These are phyloP conservation scores for Beauveria varroae DNA, from an alignment of 2,329 filamentous ascomycete genomes.

Conservation along the genomic window DNA sequence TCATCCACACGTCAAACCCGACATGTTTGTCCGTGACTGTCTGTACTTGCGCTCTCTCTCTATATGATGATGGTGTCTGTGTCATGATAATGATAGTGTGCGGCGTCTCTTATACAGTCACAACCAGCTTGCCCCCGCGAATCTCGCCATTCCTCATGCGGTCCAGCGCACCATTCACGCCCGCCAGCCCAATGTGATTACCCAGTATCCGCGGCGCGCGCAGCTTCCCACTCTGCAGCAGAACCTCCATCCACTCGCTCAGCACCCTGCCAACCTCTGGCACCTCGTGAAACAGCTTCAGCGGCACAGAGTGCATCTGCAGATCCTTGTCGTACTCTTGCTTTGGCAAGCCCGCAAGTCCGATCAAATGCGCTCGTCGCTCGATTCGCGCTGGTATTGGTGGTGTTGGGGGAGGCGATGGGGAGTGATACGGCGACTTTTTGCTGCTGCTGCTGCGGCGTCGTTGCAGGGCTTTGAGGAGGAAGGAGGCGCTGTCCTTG, in stretches of 20 bases:
- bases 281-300: slow-evolving; percentile 68
- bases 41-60: neutral
- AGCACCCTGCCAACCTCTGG: slow-evolving; percentile 55
- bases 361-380: slow-evolving; percentile 48
- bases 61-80: neutral
- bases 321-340: slow-evolving; percentile 39
- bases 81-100: too few species aligned
- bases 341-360: slow-evolving; percentile 61
- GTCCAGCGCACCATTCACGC: slow-evolving; percentile 62
- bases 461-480: slow-evolving; percentile 43
- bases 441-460: too few species aligned
- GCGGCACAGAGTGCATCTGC: slow-evolving; percentile 58
- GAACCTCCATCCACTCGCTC: slow-evolving; percentile 57
- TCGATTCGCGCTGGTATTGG: slow-evolving; percentile 13
- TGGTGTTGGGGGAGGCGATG: slow-evolving; percentile 33
- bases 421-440: slow-evolving; percentile 13
- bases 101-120: slow-evolving; percentile 21
- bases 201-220: slow-evolving; percentile 58
- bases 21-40: too few species aligned
- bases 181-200: slow-evolving; percentile 54
- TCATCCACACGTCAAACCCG: too few species aligned
- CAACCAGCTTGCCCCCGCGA: slow-evolving; percentile 62
- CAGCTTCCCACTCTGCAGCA: slow-evolving; percentile 49
- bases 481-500: slow-evolving; percentile 50
- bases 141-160: slow-evolving; percentile 57